A percentile compares a stretch with the other conserved stretches of the same genome.
Conservation (phyloP, 352 stramenopile genomes). For the Elongisporangium prolatum region DNA sequence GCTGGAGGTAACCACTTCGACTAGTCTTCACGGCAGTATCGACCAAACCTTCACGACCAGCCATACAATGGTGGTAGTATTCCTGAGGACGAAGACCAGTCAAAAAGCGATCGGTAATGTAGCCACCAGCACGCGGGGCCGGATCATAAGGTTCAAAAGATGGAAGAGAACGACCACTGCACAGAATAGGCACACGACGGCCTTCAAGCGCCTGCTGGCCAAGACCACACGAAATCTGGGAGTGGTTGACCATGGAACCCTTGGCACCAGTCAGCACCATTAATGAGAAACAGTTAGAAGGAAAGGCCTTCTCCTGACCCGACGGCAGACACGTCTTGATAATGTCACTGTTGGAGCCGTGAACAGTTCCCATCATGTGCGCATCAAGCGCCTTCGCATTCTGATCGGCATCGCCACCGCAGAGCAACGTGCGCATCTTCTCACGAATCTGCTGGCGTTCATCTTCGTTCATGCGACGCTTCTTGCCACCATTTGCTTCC, state of each 20-base stretch:
- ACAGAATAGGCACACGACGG: conserved; percentile 97
- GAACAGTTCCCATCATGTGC: conserved; percentile 89
- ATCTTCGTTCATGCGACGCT: conserved; percentile 81
- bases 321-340: conserved; percentile 99
- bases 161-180: conserved; percentile 96
- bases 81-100: conserved; percentile 96
- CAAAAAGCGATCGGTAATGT: conserved; percentile 99
- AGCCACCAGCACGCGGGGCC: conserved; percentile 96
- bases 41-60: conserved; percentile 97
- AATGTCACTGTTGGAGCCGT: conserved; percentile 94
- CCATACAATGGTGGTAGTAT: conserved; percentile 99
- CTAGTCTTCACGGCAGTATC: conserved; percentile 99
- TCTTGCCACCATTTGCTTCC: conserved; percentile 38
- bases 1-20: conserved; percentile 98
- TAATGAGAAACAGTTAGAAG: conserved; percentile 98
- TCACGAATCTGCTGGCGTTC: conserved; percentile 69
- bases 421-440: conserved; percentile 72
- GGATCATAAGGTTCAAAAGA: conserved; percentile 98
- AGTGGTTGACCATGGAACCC: conserved; percentile 99
- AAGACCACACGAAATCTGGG: conserved; percentile 97
- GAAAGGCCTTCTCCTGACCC: conserved; percentile 97
- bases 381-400: conserved; percentile 81
- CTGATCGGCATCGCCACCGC: conserved; percentile 57
- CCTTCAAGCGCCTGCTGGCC: conserved; percentile 99
- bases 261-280: conserved; percentile 99